Evolutionary conservation across 192 early-diverging fungal species (phyloP).

Genomic region (Coemansia sp.): DNA sequence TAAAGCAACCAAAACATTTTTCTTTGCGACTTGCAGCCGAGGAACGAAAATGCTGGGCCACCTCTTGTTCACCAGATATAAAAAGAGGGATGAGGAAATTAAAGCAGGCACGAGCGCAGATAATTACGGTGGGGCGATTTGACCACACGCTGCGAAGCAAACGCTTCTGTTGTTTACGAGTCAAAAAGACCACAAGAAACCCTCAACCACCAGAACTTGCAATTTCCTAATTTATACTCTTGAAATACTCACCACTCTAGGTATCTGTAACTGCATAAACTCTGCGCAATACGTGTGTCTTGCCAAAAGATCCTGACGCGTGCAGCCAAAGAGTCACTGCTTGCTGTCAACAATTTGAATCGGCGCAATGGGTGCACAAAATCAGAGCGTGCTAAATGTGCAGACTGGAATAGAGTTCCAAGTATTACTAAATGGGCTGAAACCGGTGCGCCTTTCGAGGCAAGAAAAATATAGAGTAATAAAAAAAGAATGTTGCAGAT

Average conservation of each 20-base stretch:
- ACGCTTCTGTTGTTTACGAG: background rate
- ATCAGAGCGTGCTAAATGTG: background rate
- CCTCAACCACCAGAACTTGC: background rate
- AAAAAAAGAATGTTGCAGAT: constrained; percentile 5
- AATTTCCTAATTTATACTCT: background rate
- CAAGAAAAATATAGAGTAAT: background rate
- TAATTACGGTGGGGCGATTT: background rate
- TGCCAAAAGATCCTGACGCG: background rate
- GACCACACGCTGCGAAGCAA: background rate
- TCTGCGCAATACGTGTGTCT: background rate
- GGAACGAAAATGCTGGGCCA: too few relatives aligned
- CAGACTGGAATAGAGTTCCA: background rate
- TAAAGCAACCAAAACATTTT: background rate
- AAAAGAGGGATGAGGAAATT: background rate
- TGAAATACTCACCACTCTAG: background rate
- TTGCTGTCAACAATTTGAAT: background rate
- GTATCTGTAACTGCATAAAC: background rate
- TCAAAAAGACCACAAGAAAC: background rate
- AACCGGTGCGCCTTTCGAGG: background rate
- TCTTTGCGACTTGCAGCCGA: background rate
- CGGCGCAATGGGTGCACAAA: background rate
- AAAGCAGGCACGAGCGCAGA: background rate
- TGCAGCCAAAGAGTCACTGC: too few relatives aligned
- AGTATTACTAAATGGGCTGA: background rate
- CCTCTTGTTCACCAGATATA: background rate